Base-by-base conservation (phyloP, 2,329 filamentous ascomycete genomes). In the Elsinoe necatrix region DNA sequence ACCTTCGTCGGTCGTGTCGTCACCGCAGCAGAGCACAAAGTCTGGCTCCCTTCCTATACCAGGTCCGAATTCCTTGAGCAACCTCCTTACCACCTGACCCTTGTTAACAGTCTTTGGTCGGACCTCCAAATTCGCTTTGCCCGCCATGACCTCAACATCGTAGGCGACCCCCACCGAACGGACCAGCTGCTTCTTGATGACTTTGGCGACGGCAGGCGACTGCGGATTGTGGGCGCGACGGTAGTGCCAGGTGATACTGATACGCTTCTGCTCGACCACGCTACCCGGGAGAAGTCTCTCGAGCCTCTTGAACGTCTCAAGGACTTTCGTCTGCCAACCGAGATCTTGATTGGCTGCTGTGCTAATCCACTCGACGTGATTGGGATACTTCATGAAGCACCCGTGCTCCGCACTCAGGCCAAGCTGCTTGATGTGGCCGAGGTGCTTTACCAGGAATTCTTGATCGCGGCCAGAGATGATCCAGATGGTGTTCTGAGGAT, bases 31-130 rank as follows among this genome's bases (percentile, higher is more conserved):
- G 54, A 97, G 78, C 9, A 95, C 84, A 67, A 97, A 96, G 63
- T 92, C 89, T 0, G 91, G 81, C 55, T 80, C 80, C 52, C 82
- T 76, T 3, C 77, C 76, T 1, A 71, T 70, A 1, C 72, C 74
- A 5, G 76, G 72, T 2, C 76, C 83, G 70, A 95, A 95, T 48
- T 84, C 83, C 20, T 81, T 75, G 35, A 97, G 84, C 16, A 98
- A 79, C 4, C 85, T 83, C 73, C 89, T 91, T 14, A 85, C 88
- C 62, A 97, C 97, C 72, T 95, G 90, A 27, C 93, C 93, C 77
- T 98, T 98, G 79, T 97, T 97, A 74, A 98, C 90, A 66, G 95
- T 95, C 0, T 85, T 91, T 25, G 92, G 92, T n/a, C 93, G 85
- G 29, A 97, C 92, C 72, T 98, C 93, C 23, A 98, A 78, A 68